Evolutionary conservation across 179 eudicot genomes (phyloP).

Genomic region (Beta corolliflora): DNA sequence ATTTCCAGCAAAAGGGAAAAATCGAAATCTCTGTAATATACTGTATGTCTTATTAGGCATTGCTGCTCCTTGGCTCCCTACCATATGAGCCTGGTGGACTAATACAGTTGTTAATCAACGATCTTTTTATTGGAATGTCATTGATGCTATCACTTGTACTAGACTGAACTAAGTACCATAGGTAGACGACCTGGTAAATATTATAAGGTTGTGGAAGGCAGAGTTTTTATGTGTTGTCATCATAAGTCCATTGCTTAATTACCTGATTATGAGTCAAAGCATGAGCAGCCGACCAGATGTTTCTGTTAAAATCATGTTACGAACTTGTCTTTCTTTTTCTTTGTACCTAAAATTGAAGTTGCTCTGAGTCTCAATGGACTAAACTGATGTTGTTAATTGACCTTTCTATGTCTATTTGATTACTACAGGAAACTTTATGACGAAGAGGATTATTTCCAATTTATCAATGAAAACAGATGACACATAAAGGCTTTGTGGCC

Average conservation of each 20-base stretch:
- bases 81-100: not conserved
- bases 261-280: not conserved
- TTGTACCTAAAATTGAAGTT: not conserved
- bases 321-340: not conserved
- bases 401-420: constrained; percentile 14
- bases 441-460: constrained; percentile 51
- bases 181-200: not conserved
- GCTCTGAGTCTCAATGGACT: not conserved
- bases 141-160: not conserved
- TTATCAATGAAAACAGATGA: constrained; percentile 35
- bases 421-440: constrained; percentile 58
- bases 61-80: not conserved
- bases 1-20: not conserved
- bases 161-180: not conserved
- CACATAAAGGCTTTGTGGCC: not conserved
- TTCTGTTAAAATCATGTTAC: not conserved
- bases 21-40: not conserved
- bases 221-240: too few species aligned
- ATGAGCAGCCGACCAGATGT: too few species aligned
- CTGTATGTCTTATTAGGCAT: not conserved
- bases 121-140: not conserved
- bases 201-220: not conserved
- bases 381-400: not conserved
- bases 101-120: not conserved
- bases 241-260: not conserved